Evolutionary conservation across 164 flowering plant species (phyloP), one percentile per base, ranked within the genome.

Genomic region (Stephania japonica): DNA sequence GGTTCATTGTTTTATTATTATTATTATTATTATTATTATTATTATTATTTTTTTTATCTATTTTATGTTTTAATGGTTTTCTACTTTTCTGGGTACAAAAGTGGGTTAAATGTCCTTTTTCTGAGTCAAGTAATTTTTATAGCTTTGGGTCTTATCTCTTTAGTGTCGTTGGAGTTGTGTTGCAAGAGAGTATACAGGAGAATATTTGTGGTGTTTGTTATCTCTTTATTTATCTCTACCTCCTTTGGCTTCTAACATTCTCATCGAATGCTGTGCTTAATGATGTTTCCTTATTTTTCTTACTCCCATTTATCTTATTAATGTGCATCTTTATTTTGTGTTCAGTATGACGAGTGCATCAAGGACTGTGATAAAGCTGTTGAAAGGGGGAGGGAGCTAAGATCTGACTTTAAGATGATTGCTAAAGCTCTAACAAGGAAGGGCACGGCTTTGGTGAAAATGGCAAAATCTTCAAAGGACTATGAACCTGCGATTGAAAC

Each of bases 321-420:
- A 56, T 18, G n/a, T 19, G 5, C 4, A 56, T 56, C 11, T 18
- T 0, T 24, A 7, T 62, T 24, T 26, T 43, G 7, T 68, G 10
- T 70, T 26, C 86, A 96, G 99, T 91, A 88, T 74, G 99, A 93
- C 42, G 99, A 96, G 8, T 93, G 98, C 70, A 90, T 93, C 42
- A 89, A 90, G 68, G 99, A 96, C 72, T 96, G 98, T 83, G 98
- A 96, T 70, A 85, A 84, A 81, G 98, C 99, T 80, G 98, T 96
- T 64, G 99, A 96, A 76, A 90, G 97, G 75, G 99, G 97, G 12
- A 85, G 98, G 76, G 99, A 96, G 76, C 90, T 93, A 6, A 86
- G 98, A 59, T 80, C 97, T 11, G 99, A 96, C 82, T 93, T 42
- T 72, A 96, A 96, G 88, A 91, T 96, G 97, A 71, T 96, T 61